A percentile compares a stretch with the other conserved stretches of the same genome.
Evolutionary conservation across 257 asterid genomes (phyloP).

Genomic region (Salvia splendens): DNA sequence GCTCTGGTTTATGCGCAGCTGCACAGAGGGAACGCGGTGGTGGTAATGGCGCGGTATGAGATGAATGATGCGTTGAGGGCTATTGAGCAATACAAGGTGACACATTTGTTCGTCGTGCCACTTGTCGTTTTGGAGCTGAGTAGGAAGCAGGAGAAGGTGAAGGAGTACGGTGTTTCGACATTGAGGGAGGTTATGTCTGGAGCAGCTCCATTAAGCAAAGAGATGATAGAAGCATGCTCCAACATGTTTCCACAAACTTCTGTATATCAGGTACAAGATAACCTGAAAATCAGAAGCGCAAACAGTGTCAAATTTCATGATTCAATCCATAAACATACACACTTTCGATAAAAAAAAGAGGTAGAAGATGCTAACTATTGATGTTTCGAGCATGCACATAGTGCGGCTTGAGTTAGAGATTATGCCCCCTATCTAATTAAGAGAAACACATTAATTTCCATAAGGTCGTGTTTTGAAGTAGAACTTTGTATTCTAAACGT

Average conservation of each 20-base stretch:
- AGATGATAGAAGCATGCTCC: conserved; percentile 38
- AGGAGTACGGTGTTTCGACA: conserved; percentile 33
- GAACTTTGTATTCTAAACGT: no score
- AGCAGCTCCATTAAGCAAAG: conserved; percentile 47
- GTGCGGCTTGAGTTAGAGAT: no score
- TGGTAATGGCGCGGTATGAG: conserved; percentile 36
- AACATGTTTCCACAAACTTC: conserved; percentile 35
- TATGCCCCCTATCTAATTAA: no score
- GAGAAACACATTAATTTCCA: no score
- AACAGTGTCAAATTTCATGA: no score
- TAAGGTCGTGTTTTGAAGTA: no score
- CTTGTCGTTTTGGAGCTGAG: conserved; percentile 34
- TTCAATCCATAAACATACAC: no score
- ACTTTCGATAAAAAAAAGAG: no score
- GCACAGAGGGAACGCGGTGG: conserved; percentile 44
- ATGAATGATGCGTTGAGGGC: conserved; percentile 36
- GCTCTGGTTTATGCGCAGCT: conserved; percentile 36
- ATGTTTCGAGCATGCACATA: no score
- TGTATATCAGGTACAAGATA: conserved; percentile 31
- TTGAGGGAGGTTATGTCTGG: conserved; percentile 43
- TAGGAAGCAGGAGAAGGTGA: conserved; percentile 36
- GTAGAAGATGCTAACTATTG: no score
- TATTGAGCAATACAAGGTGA: conserved; percentile 35
- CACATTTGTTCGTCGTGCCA: conserved; percentile 38
- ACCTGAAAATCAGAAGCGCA: no score